Conservation (phyloP, 2,329 filamentous ascomycete genomes). For the Pseudogymnoascus sp. region DNA sequence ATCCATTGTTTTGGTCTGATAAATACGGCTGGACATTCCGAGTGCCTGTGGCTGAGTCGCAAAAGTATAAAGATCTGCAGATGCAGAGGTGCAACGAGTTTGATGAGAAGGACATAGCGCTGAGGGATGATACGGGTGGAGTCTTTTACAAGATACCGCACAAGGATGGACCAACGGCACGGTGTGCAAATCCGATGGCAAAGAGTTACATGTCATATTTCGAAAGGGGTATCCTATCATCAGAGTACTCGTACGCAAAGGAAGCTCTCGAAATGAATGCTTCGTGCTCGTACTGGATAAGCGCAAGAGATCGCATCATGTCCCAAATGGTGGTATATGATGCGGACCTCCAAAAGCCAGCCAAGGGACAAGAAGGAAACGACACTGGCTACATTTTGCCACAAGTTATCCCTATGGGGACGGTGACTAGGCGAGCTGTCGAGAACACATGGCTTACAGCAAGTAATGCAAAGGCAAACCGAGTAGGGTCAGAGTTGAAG, state of each 20-base stretch:
- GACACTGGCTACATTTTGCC: slow-evolving; percentile 77
- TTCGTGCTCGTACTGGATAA: slow-evolving; percentile 98
- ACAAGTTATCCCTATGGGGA: slow-evolving; percentile 97
- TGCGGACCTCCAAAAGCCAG: slow-evolving; percentile 41
- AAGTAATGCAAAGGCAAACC: slow-evolving; percentile 91
- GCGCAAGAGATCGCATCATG: slow-evolving; percentile 82
- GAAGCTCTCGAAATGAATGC: slow-evolving; percentile 98
- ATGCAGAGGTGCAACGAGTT: slow-evolving; percentile 68
- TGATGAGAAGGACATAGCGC: slow-evolving; percentile 57
- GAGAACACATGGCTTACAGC: slow-evolving; percentile 98
- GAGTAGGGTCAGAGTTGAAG: slow-evolving; percentile 93
- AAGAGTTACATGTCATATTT: slow-evolving; percentile 89
- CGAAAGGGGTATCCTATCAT: slow-evolving; percentile 78
- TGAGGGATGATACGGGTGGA: slow-evolving; percentile 59
- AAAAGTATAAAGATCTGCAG: slow-evolving; percentile 61
- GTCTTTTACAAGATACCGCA: slow-evolving; percentile 91
- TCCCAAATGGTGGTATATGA: slow-evolving; percentile 94
- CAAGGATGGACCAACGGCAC: slow-evolving; percentile 80
- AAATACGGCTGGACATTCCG: slow-evolving; percentile 89
- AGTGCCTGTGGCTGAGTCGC: slow-evolving; percentile 54
- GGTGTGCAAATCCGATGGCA: slow-evolving; percentile 80
- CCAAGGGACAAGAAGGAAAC: slow-evolving; percentile 18
- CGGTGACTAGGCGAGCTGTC: slow-evolving; percentile 85
- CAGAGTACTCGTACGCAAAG: slow-evolving; percentile 82
- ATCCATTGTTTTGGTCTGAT: slow-evolving; percentile 89